Percentiles rank a stretch among this genome's conserved stretches.
phyloP scores from a whole-genome alignment of 805 yeast genomes.

The Cyberlindnera saturnus region DNA sequence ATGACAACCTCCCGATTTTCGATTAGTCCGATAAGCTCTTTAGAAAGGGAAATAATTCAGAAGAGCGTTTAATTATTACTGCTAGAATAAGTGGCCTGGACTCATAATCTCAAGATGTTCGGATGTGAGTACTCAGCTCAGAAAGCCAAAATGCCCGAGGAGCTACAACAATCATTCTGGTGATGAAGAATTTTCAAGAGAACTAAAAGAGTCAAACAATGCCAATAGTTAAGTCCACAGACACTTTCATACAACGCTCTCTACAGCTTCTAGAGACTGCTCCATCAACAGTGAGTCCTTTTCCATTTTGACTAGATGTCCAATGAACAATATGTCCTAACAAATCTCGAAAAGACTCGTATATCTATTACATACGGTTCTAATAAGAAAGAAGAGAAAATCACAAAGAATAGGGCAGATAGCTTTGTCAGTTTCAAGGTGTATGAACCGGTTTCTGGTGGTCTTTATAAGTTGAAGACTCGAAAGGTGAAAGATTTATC shows the following conservation, averaged over 20 bases:
- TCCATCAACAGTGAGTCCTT: slow-evolving; percentile 18
- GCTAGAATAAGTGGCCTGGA: too few relatives aligned
- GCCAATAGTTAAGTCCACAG: slow-evolving; percentile 17
- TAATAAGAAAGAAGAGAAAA: slow-evolving; percentile 14
- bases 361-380: slow-evolving; percentile 25
- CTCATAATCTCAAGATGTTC: too few relatives aligned
- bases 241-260: slow-evolving; percentile 20
- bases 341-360: slow-evolving; percentile 10
- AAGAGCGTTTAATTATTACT: too few relatives aligned
- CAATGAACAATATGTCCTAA: slow-evolving; percentile 1
- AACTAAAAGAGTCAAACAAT: slow-evolving; percentile 2
- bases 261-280: slow-evolving; percentile 12
- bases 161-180: too few relatives aligned
- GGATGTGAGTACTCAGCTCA: too few relatives aligned
- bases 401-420: slow-evolving; percentile 8
- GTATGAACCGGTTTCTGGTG: slow-evolving; percentile 60
- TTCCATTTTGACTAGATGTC: neutral
- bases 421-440: slow-evolving; percentile 43
- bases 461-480: slow-evolving; percentile 52
- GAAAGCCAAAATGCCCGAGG: too few relatives aligned
- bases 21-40: too few relatives aligned
- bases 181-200: neutral
- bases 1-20: too few relatives aligned
- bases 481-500: slow-evolving; percentile 63
- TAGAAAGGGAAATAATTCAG: too few relatives aligned